Percentiles rank a stretch among this genome's conserved stretches.
These are phyloP conservation scores for Kappamyces sp. DNA, from an alignment of 192 early-diverging fungal species.

Conservation along the genomic window DNA sequence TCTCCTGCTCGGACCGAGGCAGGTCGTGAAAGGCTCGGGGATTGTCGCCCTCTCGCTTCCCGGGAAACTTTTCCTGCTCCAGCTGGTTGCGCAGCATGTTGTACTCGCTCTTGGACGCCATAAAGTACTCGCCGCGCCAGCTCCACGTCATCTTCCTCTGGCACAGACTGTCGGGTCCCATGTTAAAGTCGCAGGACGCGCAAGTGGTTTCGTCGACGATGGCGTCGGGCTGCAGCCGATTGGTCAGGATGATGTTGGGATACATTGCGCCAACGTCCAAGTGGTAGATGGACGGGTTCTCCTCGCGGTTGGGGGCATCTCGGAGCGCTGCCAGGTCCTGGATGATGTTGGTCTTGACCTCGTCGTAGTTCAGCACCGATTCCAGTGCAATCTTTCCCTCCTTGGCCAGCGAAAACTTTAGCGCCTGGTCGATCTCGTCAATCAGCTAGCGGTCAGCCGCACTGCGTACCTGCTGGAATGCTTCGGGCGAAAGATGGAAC, in stretches of 20 bases:
- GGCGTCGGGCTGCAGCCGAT: conserved; percentile 95
- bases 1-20: conserved; percentile 57
- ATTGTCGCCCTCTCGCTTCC: conserved; percentile 38
- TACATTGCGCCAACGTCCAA: conserved; percentile 99
- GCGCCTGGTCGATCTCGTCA: conserved; percentile 82
- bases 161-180: conserved; percentile 73
- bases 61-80: conserved; percentile 73
- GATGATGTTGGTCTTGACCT: conserved; percentile 67
- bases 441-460: conserved; percentile 64
- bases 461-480: conserved; percentile 57
- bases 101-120: conserved; percentile 81
- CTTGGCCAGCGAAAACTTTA: conserved; percentile 81
- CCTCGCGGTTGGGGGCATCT: conserved; percentile 70
- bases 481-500: conserved; percentile 72
- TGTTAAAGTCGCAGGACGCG: conserved; percentile 89
- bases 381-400: conserved; percentile 71
- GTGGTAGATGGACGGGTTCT: conserved; percentile 89
- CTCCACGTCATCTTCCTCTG: conserved; percentile 94
- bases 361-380: conserved; percentile 84
- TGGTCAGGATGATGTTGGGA: conserved; percentile 98
- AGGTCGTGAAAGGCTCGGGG: conserved; percentile 64
- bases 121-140: conserved; percentile 96
- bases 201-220: conserved; percentile 85
- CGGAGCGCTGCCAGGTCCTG: conserved; percentile 62
- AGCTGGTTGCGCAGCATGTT: conserved; percentile 88